These are phyloP conservation scores for Ceratocystis albifundus DNA, from an alignment of 2,329 filamentous ascomycete genomes.

Conservation along the genomic window DNA sequence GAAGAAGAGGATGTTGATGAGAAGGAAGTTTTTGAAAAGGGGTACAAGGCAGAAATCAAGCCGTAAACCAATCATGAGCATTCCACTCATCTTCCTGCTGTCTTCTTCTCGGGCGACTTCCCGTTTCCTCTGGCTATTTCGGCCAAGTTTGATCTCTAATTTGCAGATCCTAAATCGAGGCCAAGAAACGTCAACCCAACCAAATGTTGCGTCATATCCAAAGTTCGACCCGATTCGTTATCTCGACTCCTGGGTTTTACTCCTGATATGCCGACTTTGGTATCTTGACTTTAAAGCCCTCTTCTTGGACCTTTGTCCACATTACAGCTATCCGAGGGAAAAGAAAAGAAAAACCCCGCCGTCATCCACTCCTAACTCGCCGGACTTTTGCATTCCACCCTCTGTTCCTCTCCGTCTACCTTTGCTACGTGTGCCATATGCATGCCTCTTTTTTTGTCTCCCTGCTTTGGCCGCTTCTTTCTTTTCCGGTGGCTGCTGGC, in stretches of 20 bases:
- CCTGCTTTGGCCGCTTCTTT: slow-evolving; percentile 6
- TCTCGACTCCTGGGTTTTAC: neutral
- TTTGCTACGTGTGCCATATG: neutral
- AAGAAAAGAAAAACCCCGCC: neutral
- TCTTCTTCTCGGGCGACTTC: neutral
- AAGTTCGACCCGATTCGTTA: neutral
- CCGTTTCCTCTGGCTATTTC: neutral
- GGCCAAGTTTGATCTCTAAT: neutral
- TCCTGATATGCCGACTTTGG: neutral
- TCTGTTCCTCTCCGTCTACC: neutral
- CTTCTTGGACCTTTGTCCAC: neutral
- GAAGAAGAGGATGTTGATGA: slow-evolving; percentile 15
- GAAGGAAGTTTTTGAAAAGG: neutral
- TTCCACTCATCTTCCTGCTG: neutral
- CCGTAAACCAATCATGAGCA: neutral
- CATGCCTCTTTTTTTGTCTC: neutral
- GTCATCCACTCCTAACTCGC: neutral
- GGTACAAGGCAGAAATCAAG: neutral
- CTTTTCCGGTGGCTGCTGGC: slow-evolving; percentile 11
- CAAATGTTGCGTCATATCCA: neutral
- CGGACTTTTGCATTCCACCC: neutral
- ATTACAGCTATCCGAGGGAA: neutral
- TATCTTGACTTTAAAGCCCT: neutral
- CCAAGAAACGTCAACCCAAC: neutral
- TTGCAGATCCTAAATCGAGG: neutral